Percentiles rank a stretch among this genome's conserved stretches.
Evolutionary conservation across 2,329 filamentous ascomycete species (phyloP).

Genomic region (Gyromitra esculenta): DNA sequence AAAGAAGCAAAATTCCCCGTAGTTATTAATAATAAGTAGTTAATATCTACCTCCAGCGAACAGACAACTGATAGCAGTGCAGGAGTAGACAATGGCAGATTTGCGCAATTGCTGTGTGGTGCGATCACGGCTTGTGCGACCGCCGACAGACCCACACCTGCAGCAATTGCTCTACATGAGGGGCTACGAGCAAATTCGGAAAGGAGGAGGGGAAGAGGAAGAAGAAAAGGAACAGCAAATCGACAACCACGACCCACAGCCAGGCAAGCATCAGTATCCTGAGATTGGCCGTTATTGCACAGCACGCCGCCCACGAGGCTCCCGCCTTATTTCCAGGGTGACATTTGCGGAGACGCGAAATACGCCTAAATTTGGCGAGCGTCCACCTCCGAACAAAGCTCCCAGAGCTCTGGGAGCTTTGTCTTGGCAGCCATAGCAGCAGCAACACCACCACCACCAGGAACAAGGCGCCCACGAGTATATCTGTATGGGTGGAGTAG

Average conservation of each 20-base stretch:
- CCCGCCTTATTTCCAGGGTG: conserved; percentile 31
- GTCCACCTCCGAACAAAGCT: conserved; percentile 26
- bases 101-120: conserved; percentile 11
- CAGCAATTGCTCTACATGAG: conserved; percentile 15
- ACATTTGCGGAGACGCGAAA: conserved; percentile 12
- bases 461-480: neutral
- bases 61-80: conserved; percentile 22
- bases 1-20: conserved; percentile 21
- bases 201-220: neutral
- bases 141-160: conserved; percentile 5
- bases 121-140: conserved; percentile 28
- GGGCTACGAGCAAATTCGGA: conserved; percentile 11
- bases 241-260: neutral
- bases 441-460: conserved; percentile 2
- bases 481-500: conserved; percentile 31
- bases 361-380: conserved; percentile 27
- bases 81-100: conserved; percentile 16
- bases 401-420: conserved; percentile 43
- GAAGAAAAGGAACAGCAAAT: conserved; percentile 2
- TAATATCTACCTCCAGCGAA: conserved; percentile 5
- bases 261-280: neutral
- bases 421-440: conserved; percentile 28
- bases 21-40: conserved; percentile 28
- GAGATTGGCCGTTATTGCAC: conserved; percentile 6
- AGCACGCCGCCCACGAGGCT: conserved; percentile 11